Evolutionary conservation across 805 yeast genomes (phyloP).

Genomic region (Pichia eremophila): DNA sequence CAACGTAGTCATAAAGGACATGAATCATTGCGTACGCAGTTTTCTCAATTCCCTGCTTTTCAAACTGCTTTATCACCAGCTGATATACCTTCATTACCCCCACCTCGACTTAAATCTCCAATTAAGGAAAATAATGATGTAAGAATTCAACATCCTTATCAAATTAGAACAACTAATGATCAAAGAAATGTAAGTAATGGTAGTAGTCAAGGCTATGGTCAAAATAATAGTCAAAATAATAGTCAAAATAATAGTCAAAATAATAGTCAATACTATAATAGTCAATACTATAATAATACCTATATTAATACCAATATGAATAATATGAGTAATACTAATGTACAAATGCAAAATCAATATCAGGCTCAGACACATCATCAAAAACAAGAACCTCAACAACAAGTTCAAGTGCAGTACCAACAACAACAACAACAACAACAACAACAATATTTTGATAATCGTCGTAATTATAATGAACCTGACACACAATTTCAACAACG

Average conservation of each 20-base stretch:
- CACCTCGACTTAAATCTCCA: constrained; percentile 1
- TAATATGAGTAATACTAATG: not conserved
- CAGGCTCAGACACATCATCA: too few relatives aligned
- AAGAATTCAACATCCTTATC: too few relatives aligned
- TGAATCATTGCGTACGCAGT: constrained; percentile 3
- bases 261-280: not conserved
- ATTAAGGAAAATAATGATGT: not conserved
- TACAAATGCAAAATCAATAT: too few relatives aligned
- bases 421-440: not conserved
- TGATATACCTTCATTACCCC: constrained; percentile 1
- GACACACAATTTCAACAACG: not conserved
- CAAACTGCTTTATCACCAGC: not conserved
- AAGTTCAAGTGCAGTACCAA: not conserved
- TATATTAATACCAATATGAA: not conserved
- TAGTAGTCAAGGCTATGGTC: not conserved
- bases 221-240: not conserved
- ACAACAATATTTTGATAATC: not conserved
- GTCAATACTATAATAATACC: not conserved
- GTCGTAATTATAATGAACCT: too few relatives aligned
- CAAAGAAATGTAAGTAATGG: too few relatives aligned
- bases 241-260: not conserved
- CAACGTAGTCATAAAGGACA: not conserved
- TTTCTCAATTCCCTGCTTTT: not conserved
- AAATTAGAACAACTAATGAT: too few relatives aligned
- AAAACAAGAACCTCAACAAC: too few relatives aligned